These are phyloP conservation scores for Kwoniella newhampshirensis DNA, from an alignment of 768 basidiomycete species.

Conservation along the genomic window DNA sequence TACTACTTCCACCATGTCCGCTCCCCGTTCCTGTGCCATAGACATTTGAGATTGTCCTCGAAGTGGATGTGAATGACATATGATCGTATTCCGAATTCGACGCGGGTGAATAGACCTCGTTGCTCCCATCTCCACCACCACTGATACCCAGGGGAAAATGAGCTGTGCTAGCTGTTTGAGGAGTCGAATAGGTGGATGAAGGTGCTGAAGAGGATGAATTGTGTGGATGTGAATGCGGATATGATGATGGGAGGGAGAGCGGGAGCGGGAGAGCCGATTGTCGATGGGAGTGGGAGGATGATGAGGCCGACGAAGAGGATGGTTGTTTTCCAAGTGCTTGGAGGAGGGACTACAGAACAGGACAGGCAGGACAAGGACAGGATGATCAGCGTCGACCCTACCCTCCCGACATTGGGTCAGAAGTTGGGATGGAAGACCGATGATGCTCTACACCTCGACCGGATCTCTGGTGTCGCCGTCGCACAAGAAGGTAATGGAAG, in stretches of 20 bases:
- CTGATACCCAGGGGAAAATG: no score
- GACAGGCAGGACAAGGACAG: no score
- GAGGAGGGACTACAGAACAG: conserved; percentile 14
- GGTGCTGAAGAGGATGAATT: conserved; percentile 1
- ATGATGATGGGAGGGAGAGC: not conserved
- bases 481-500: not conserved
- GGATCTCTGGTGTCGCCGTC: not conserved
- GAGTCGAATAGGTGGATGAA: conserved; percentile 6
- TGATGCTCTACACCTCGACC: no score
- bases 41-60: conserved; percentile 1
- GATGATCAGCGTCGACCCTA: no score
- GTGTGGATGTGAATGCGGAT: not conserved
- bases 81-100: conserved; percentile 7
- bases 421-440: not conserved
- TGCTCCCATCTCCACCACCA: no score
- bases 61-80: conserved; percentile 1
- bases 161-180: conserved; percentile 2
- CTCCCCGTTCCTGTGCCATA: no score
- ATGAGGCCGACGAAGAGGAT: conserved; percentile 10
- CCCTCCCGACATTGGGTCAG: not conserved
- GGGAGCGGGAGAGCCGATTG: conserved; percentile 21
- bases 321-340: conserved; percentile 20
- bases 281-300: conserved; percentile 5
- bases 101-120: conserved; percentile 12
- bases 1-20: conserved; percentile 9